Evolutionary conservation across 768 basidiomycete genomes (phyloP), one percentile per base, ranked within the genome.

Genomic region (Mycena belliarum): DNA sequence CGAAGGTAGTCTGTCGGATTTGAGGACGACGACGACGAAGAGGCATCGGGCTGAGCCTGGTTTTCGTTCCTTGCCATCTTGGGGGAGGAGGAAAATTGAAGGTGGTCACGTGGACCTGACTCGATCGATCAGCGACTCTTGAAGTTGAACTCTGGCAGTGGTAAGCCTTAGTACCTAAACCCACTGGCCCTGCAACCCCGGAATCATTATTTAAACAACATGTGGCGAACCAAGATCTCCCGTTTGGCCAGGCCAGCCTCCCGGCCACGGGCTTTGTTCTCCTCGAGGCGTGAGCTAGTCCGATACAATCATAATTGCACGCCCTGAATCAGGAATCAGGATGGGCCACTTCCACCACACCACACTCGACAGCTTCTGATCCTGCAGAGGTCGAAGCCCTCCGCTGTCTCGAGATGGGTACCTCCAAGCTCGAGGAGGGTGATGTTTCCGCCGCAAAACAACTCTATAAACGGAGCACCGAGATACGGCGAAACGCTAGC

Each of bases 381-480:
- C 92, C 92, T 28, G 91, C 89, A 56, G 90, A 93, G 64, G 75
- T 77, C 23, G 91, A 93, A 71, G 90, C 91, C 4, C 74, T 89
- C 70, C 79, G 81, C 49, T 91, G 88, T 61, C 79, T 94, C 21
- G 93, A 93, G 72, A 82, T 88, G 67, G 92, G 93, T 38, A 93
- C 93, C 1, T 79, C 82, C 64, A 91, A 90, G 65, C 77, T 94
- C 33, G 93, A 93, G 70, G 90, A 93, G 66, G 93, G 93, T 21
- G 93, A 94, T 60, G 84, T 94, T 4, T 79, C 89, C 64, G 83
- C 79, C 49, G 92, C 92, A 49, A 93, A 89, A 70, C 76, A 76
- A 45, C 78, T 90, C 37, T 94, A 93, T 73, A 77, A 82, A 70
- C 84, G 91, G 63, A 92, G 91, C 66, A 82, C 86, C 26, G 86